A percentile compares a stretch with the other conserved stretches of the same genome.
Evolutionary conservation across 441 rosid species (phyloP).

Genomic region (Macaranga tanarius): DNA sequence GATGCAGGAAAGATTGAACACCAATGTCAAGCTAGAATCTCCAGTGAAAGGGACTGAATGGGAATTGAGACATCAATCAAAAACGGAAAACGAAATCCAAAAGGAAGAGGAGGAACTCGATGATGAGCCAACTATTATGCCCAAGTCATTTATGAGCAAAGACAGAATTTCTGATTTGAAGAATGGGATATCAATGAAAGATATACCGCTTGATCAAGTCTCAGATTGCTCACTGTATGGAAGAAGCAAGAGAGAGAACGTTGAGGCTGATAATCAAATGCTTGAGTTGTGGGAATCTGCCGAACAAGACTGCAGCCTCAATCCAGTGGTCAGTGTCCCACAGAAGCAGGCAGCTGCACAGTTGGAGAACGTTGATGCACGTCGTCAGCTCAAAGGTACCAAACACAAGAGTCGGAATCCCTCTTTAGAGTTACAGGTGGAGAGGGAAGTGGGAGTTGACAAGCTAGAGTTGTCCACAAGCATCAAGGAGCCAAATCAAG

Average conservation of each 20-base stretch:
- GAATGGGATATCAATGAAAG: constrained; percentile 64
- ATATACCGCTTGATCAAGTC: constrained; percentile 86
- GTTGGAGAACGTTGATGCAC: constrained; percentile 9
- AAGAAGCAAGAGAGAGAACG: constrained; percentile 43
- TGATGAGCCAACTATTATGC: constrained; percentile 34
- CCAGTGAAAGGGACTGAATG: constrained; percentile 23
- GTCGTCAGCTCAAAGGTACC: constrained; percentile 27
- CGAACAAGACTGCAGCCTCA: constrained; percentile 34
- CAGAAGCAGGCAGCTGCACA: constrained; percentile 29
- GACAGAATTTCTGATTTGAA: constrained; percentile 38
- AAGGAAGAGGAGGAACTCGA: constrained; percentile 38
- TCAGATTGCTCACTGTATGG: constrained; percentile 51
- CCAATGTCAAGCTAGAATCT: constrained; percentile 30
- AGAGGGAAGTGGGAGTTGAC: constrained; percentile 56
- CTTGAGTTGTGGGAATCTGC: constrained; percentile 63
- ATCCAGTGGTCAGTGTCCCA: constrained; percentile 27
- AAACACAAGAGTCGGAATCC: constrained; percentile 40
- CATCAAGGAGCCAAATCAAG: constrained; percentile 37
- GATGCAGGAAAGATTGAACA: constrained; percentile 35
- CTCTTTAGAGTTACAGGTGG: constrained; percentile 38
- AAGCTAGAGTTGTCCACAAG: constrained; percentile 55
- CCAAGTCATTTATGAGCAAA: constrained; percentile 38
- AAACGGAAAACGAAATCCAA: constrained; percentile 18
- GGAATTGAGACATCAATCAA: constrained; percentile 18
- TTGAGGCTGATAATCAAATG: constrained; percentile 45